These are phyloP conservation scores for Globisporangium splendens DNA, from an alignment of 352 stramenopile species.

Conservation along the genomic window DNA sequence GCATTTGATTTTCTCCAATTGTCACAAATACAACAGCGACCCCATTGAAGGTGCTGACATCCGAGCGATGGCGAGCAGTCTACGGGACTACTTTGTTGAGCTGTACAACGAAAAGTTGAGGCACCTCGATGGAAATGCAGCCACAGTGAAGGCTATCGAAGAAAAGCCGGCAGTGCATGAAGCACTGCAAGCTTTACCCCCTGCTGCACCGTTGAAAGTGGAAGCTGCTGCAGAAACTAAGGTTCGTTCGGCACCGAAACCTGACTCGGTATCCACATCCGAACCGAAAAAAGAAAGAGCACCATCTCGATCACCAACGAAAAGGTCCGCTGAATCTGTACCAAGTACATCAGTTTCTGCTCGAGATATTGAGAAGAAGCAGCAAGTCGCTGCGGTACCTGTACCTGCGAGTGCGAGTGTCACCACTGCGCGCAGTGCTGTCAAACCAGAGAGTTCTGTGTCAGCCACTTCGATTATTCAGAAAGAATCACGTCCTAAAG, in stretches of 20 bases:
- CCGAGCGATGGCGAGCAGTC: slow-evolving; percentile 77
- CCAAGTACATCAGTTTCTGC: slow-evolving; percentile 6
- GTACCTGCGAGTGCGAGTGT: neutral
- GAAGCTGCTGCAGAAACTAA: neutral
- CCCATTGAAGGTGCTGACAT: slow-evolving; percentile 83
- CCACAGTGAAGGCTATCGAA: slow-evolving; percentile 9
- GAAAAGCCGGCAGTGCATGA: neutral
- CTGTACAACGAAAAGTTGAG: slow-evolving; percentile 70
- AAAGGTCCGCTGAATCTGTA: slow-evolving; percentile 28
- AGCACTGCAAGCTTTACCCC: neutral
- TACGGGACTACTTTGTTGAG: slow-evolving; percentile 77
- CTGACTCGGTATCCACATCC: neutral
- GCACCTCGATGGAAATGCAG: slow-evolving; percentile 24
- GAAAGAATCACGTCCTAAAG: neutral
- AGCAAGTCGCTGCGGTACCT: neutral
- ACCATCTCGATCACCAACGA: slow-evolving; percentile 10
- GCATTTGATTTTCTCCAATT: slow-evolving; percentile 87
- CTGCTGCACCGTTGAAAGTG: neutral
- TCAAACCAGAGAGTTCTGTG: slow-evolving; percentile 6
- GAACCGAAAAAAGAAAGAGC: slow-evolving; percentile 2
- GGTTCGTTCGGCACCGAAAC: neutral
- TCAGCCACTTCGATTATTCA: neutral
- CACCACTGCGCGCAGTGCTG: neutral
- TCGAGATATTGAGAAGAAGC: neutral
- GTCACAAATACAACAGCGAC: slow-evolving; percentile 88